Percentiles rank a stretch among this genome's conserved stretches.
These are phyloP conservation scores for Capsicum rhomboideum DNA, from an alignment of 257 asterid genomes.

Conservation along the genomic window DNA sequence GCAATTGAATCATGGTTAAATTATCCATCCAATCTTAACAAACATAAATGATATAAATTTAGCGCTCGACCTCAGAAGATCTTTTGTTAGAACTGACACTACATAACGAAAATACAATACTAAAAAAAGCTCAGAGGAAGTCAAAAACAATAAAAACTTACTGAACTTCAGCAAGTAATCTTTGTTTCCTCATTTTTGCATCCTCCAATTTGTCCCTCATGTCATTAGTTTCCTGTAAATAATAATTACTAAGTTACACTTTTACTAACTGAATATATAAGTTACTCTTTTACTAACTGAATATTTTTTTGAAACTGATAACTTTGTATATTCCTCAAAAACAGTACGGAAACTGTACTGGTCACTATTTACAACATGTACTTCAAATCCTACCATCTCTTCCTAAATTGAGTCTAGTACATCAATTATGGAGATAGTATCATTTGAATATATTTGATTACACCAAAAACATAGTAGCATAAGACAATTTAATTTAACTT, in stretches of 20 bases:
- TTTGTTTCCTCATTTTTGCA: constrained; percentile 40
- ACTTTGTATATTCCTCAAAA: too few species aligned
- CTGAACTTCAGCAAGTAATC: constrained; percentile 80
- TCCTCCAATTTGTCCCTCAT: constrained; percentile 45
- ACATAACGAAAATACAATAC: background rate
- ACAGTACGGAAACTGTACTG: too few species aligned
- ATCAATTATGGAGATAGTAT: too few species aligned
- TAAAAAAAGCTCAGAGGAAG: background rate
- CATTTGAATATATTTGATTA: too few species aligned
- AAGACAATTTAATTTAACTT: too few species aligned
- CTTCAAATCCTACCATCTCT: too few species aligned
- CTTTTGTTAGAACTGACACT: background rate
- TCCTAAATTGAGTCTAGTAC: too few species aligned
- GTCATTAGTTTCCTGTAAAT: constrained; percentile 45
- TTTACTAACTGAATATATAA: background rate
- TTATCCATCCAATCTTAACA: background rate
- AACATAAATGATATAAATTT: too few species aligned
- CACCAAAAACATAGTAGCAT: too few species aligned
- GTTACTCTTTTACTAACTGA: too few species aligned
- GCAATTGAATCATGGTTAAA: background rate
- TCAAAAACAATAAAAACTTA: constrained; percentile 22
- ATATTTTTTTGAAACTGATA: too few species aligned
- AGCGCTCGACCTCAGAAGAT: background rate
- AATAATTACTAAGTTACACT: background rate
- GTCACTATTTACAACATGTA: too few species aligned